phyloP scores from a whole-genome alignment of 768 basidiomycete genomes.

The Hydnum rufescens region DNA sequence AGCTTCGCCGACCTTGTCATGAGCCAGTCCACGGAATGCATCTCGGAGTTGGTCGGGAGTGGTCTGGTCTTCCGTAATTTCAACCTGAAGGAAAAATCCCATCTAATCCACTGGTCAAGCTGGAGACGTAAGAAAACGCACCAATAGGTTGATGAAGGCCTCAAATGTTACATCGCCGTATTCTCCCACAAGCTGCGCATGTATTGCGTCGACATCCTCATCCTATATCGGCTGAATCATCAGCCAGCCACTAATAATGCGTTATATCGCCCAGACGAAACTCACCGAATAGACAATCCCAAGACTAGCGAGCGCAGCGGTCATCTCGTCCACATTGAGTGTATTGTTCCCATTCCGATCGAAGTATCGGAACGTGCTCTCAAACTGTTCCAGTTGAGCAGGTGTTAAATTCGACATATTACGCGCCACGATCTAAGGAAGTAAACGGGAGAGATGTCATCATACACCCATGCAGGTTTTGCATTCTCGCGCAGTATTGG shows the following conservation, averaged over 20 bases:
- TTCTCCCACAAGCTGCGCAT: constrained; percentile 53
- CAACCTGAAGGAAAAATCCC: constrained; percentile 37
- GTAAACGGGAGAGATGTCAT: not conserved
- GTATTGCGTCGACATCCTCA: constrained; percentile 71
- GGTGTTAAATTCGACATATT: constrained; percentile 91
- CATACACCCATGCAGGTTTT: not conserved
- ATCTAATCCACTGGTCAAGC: not conserved
- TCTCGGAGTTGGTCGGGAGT: constrained; percentile 81
- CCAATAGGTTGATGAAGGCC: constrained; percentile 85
- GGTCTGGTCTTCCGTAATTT: constrained; percentile 89
- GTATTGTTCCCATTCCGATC: constrained; percentile 87
- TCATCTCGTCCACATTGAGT: constrained; percentile 64
- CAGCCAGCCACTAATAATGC: not conserved
- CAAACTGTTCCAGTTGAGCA: constrained; percentile 89
- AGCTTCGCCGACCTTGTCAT: constrained; percentile 47
- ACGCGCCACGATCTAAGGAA: constrained; percentile 86
- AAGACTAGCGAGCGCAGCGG: constrained; percentile 83
- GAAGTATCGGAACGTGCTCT: constrained; percentile 94
- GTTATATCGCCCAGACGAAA: constrained; percentile 3
- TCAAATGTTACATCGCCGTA: constrained; percentile 86
- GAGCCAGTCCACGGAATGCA: constrained; percentile 81
- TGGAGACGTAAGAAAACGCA: no score
- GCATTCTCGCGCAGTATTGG: not conserved
- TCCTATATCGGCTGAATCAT: constrained; percentile 31
- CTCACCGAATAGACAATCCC: constrained; percentile 79